Base-by-base conservation (phyloP, 192 early-diverging fungal species). In the Coemansia sp. region DNA sequence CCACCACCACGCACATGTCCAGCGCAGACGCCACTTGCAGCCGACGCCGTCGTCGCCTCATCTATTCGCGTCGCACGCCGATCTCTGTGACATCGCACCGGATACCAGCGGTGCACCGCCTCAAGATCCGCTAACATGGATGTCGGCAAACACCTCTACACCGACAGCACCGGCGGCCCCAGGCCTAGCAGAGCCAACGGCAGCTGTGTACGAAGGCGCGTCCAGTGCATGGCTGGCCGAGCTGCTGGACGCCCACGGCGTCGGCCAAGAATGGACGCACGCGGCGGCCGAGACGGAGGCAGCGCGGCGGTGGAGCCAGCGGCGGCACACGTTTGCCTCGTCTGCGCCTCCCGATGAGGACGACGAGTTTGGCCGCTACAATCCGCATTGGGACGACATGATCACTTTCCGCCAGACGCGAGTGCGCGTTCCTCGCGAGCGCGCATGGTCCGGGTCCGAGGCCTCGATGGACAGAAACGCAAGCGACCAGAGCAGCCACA, bases 381-480 rank as follows among this genome's bases (percentile, higher is more conserved):
- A 85, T 61, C 82, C 84, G 45, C 81, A 85, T 65, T 85, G 84
- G 84, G 82, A 85, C 59, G 84, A 85, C 34, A 83, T 85, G 78
- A 63, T 85, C 1, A 83, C 74, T 20, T 81, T 85, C 58, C 75
- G 78, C 16, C 82, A 84, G 64, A 64, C 82, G 25, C 68, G 69
- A 26, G 77, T 67, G 20, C 65, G 61, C 15, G 69, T 83, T 12
- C 81, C 75, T 28, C 61, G 72, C 48, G 78, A 68, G 66, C 66
- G 82, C 51, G 72, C 82, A 3, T 84, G 82, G 82, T 84, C 82
- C 15, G 66, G 77, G 4, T 64, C 78, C 18, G 68, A 66, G 4
- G 59, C 61, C 13, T 63, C 67, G 16, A 30, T 45, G 3, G 25
- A 8, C 33, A 29, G n/a, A 1, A 26, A 34, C 59, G 15, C 23